These are phyloP conservation scores for Diaporthe velutina DNA, from an alignment of 2,329 filamentous ascomycete species.

Conservation along the genomic window DNA sequence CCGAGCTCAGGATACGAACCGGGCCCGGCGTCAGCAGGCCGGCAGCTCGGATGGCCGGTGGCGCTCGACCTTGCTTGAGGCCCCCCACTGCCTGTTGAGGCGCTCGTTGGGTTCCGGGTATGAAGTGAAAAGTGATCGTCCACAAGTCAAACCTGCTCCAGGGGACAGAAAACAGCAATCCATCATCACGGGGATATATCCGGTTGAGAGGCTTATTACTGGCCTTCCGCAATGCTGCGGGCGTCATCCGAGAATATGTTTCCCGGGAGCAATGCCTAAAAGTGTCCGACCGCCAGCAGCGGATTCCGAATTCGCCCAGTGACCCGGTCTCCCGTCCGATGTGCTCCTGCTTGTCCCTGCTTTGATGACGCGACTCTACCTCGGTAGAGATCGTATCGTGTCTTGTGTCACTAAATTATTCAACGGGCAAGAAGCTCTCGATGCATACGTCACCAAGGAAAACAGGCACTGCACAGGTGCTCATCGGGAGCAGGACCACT, in stretches of 20 bases:
- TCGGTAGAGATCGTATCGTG: not conserved
- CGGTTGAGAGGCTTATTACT: not conserved
- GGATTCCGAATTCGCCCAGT: not conserved
- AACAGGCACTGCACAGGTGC: not conserved
- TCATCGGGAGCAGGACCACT: not conserved
- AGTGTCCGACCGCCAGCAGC: constrained; percentile 9
- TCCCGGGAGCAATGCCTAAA: not conserved
- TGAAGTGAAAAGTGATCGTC: not conserved
- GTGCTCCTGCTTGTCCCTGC: not conserved
- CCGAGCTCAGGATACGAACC: constrained; percentile 20
- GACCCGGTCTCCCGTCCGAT: constrained; percentile 3
- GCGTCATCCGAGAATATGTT: constrained; percentile 15
- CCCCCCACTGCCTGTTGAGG: not conserved
- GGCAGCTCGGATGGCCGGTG: constrained; percentile 24
- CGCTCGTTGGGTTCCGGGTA: not conserved
- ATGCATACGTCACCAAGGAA: not conserved
- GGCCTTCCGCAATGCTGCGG: not conserved
- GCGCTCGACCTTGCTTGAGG: constrained; percentile 19
- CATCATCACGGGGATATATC: not conserved
- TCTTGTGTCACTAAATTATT: not conserved
- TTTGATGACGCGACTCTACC: not conserved
- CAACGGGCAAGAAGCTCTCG: not conserved
- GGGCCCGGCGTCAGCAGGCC: constrained; percentile 16
- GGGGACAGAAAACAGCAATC: too few relatives aligned
- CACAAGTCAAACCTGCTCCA: not conserved